A percentile compares a stretch with the other conserved stretches of the same genome.
These are phyloP conservation scores for Rhodotorula sp. DNA, from an alignment of 1,284 basidiomycete species.

Conservation along the genomic window DNA sequence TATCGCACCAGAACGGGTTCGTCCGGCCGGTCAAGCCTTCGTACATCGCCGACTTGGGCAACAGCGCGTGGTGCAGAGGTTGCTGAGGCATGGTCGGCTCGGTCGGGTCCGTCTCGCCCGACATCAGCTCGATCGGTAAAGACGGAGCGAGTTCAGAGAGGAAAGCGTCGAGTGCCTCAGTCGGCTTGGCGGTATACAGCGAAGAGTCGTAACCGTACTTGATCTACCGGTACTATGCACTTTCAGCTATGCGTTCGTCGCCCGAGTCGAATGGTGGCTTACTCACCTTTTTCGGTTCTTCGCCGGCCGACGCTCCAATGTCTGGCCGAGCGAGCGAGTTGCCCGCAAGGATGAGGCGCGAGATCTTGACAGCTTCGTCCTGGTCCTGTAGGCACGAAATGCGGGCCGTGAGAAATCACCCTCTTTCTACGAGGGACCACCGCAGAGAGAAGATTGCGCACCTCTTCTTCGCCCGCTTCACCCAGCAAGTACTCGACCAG, in stretches of 20 bases:
- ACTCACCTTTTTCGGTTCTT: constrained; percentile 50
- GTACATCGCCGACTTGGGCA: constrained; percentile 65
- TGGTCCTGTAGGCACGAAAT: constrained; percentile 55
- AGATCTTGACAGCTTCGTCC: constrained; percentile 65
- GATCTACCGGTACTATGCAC: constrained; percentile 46
- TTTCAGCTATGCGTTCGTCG: too few relatives aligned
- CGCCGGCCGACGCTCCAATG: constrained; percentile 52
- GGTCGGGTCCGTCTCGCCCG: constrained; percentile 82
- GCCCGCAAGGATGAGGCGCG: constrained; percentile 78
- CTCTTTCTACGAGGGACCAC: neutral
- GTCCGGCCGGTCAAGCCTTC: constrained; percentile 75
- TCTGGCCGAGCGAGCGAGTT: constrained; percentile 69
- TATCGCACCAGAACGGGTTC: constrained; percentile 82
- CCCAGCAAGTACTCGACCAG: constrained; percentile 83
- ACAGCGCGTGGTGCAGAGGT: constrained; percentile 84
- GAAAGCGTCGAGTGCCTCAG: constrained; percentile 65
- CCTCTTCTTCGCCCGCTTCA: constrained; percentile 67
- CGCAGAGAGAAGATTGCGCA: constrained; percentile 46
- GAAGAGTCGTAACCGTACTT: constrained; percentile 62
- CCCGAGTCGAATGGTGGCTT: neutral
- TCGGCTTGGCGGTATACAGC: constrained; percentile 71
- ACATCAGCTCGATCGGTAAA: constrained; percentile 76
- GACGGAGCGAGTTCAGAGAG: constrained; percentile 69
- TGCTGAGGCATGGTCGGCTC: constrained; percentile 90
- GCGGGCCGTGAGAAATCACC: neutral